phyloP scores from a whole-genome alignment of 1,284 basidiomycete species.

The Leucoagaricus sp. region DNA sequence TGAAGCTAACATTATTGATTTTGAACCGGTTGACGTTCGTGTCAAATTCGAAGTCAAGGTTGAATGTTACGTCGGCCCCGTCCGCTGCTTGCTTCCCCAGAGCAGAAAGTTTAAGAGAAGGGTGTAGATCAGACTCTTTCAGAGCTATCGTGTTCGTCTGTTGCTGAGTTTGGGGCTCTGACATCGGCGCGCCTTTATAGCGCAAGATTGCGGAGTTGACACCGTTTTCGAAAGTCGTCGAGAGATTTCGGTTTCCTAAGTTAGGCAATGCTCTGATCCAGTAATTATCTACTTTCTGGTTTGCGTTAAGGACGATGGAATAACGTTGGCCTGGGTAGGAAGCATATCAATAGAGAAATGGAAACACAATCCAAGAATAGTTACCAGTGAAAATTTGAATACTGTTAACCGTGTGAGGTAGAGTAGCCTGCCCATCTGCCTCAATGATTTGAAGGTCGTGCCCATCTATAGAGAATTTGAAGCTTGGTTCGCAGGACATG shows the following conservation, averaged over 20 bases:
- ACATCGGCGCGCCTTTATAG: conserved; percentile 45
- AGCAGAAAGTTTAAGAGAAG: conserved; percentile 25
- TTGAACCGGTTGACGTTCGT: too few species aligned
- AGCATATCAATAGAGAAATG: not conserved
- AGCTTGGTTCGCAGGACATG: conserved; percentile 43
- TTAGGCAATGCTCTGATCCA: conserved; percentile 48
- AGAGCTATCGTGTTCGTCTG: conserved; percentile 22
- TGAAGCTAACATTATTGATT: conserved; percentile 27
- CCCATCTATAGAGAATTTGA: conserved; percentile 40
- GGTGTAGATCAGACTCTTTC: conserved; percentile 28
- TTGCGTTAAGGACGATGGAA: conserved; percentile 38
- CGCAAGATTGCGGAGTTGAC: conserved; percentile 46
- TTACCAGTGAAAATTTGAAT: conserved; percentile 29
- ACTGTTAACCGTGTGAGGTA: conserved; percentile 38
- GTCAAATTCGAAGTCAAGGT: conserved; percentile 27
- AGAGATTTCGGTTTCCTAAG: conserved; percentile 20
- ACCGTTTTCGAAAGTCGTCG: conserved; percentile 31
- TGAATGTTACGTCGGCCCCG: conserved; percentile 31
- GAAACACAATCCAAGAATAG: conserved; percentile 32
- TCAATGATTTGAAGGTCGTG: conserved; percentile 44
- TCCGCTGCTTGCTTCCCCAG: conserved; percentile 26
- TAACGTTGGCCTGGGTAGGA: conserved; percentile 33
- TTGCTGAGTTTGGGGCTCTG: conserved; percentile 40
- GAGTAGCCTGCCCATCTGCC: conserved; percentile 42
- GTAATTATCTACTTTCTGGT: conserved; percentile 42